Conservation (phyloP, 2,329 filamentous ascomycete genomes). For the Pyrenochaeta sp. region DNA sequence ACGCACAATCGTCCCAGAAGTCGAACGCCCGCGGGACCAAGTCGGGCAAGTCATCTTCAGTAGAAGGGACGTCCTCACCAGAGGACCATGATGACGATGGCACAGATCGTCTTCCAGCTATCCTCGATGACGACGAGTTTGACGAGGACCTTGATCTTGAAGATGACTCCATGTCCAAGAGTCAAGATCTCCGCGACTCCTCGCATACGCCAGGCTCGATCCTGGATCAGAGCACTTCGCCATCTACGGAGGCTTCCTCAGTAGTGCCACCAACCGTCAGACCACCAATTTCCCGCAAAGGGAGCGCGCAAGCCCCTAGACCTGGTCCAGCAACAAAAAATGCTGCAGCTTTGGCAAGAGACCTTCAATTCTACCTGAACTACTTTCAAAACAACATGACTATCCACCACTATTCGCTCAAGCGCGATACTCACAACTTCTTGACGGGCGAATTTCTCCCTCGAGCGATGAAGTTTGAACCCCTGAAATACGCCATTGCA, state of each 20-base stretch:
- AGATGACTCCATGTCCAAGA: constrained; percentile 23
- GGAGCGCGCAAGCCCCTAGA: constrained; percentile 39
- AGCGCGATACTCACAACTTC: constrained; percentile 74
- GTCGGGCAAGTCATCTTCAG: constrained; percentile 50
- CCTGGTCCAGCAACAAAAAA: constrained; percentile 17
- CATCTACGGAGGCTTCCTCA: constrained; percentile 58
- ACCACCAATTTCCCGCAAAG: constrained; percentile 42
- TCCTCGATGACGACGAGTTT: constrained; percentile 57
- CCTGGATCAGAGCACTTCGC: constrained; percentile 59
- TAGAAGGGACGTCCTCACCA: constrained; percentile 60
- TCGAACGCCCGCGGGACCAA: constrained; percentile 57
- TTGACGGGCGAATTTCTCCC: constrained; percentile 74
- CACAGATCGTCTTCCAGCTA: constrained; percentile 50
- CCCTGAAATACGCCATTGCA: constrained; percentile 84
- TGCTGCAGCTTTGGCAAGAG: constrained; percentile 60
- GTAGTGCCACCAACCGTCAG: constrained; percentile 33
- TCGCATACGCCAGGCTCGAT: constrained; percentile 51
- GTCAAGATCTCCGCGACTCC: constrained; percentile 40
- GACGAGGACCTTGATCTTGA: constrained; percentile 45
- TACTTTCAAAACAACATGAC: constrained; percentile 82
- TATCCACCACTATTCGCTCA: constrained; percentile 82
- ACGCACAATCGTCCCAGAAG: constrained; percentile 64
- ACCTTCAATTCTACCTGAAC: constrained; percentile 78
- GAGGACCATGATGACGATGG: constrained; percentile 56
- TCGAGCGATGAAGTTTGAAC: constrained; percentile 77